phyloP scores from a whole-genome alignment of 805 yeast species.

The Cyberlindnera petersonii region DNA sequence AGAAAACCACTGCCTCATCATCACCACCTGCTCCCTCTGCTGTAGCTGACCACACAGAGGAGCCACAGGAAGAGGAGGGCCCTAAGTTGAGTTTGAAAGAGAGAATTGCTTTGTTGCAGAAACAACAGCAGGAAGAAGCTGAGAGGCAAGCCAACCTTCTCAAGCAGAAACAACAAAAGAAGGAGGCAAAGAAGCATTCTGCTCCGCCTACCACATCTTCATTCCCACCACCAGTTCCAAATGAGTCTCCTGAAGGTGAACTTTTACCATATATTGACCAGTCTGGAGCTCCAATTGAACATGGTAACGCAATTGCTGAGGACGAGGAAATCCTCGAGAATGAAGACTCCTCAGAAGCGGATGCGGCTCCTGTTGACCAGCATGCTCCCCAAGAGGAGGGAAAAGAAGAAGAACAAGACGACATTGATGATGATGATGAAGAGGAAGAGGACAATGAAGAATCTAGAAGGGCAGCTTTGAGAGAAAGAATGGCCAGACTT shows the following conservation, averaged over 20 bases:
- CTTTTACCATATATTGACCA: no score
- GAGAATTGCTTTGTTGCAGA: slow-evolving; percentile 78
- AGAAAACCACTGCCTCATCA: slow-evolving; percentile 7
- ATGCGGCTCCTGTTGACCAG: slow-evolving; percentile 31
- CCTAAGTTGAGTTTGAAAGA: slow-evolving; percentile 85
- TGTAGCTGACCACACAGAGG: slow-evolving; percentile 32
- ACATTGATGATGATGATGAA: slow-evolving; percentile 46
- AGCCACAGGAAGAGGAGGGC: slow-evolving; percentile 46
- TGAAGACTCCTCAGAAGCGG: slow-evolving; percentile 36
- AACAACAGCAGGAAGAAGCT: slow-evolving; percentile 76
- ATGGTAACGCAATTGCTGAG: neutral
- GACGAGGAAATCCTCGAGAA: slow-evolving; percentile 1
- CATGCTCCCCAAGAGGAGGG: no score
- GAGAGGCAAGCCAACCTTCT: slow-evolving; percentile 62
- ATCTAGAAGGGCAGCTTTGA: slow-evolving; percentile 65
- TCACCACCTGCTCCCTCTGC: no score
- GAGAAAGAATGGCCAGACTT: slow-evolving; percentile 94
- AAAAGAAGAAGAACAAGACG: slow-evolving; percentile 25
- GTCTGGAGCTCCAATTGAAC: no score
- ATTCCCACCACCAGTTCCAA: slow-evolving; percentile 2
- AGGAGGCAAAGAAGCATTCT: slow-evolving; percentile 33
- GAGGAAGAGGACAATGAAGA: slow-evolving; percentile 75
- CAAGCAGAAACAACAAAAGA: slow-evolving; percentile 49
- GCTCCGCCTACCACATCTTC: slow-evolving; percentile 1
- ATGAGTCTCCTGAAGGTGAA: no score